Base-by-base conservation (phyloP, 352 stramenopile species). In the Poterioochromonas sp. region DNA sequence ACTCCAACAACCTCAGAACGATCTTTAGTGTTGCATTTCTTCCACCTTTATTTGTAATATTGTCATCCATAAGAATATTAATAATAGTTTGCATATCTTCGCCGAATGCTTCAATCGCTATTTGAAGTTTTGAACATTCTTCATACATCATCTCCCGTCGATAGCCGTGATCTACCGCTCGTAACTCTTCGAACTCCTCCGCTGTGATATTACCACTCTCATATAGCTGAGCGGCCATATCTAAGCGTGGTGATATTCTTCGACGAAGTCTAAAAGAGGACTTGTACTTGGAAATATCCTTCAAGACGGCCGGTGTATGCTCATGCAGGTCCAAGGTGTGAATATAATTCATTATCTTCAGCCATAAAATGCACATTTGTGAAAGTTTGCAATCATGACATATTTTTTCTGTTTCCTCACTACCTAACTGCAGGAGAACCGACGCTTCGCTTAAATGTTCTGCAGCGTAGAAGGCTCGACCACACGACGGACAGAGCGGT, bases 31-130 rank as follows among this genome's bases (percentile, higher is more conserved):
- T 89, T 74, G 92, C 88, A 63, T 92, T 87, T 51, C 92, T 91
- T 43, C 88, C 89, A 81, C 93, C 92, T 81, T 93, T 93, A 2
- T 93, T 65, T 43, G 93, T 80, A 37, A 89, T 88, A 62, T 92
- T 88, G 79, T 86, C 92, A 76, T 94, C 88, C 77, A 93, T 80
- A 71, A 93, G 84, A 35, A 89, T 88, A 76, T 93, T 88, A 73
- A 94, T 65, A 76, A 94, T 87, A 26, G 82, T 85, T 60, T 89
- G 89, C 73, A 94, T 93, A 60, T 94, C 89, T n/a, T 89, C 88
- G 53, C 93, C 89, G 11, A 94, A 79, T 20, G 84, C 87, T 29
- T 93, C 82, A 63, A 94, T 91, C 77, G 92, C 92, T 40, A 92
- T 60, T 64, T 93, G 89, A 11, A 94, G 70, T 11, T 88, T 88